phyloP scores from a whole-genome alignment of 176 grass and related monocot genomes.

The Cenchrus fungigraminus region DNA sequence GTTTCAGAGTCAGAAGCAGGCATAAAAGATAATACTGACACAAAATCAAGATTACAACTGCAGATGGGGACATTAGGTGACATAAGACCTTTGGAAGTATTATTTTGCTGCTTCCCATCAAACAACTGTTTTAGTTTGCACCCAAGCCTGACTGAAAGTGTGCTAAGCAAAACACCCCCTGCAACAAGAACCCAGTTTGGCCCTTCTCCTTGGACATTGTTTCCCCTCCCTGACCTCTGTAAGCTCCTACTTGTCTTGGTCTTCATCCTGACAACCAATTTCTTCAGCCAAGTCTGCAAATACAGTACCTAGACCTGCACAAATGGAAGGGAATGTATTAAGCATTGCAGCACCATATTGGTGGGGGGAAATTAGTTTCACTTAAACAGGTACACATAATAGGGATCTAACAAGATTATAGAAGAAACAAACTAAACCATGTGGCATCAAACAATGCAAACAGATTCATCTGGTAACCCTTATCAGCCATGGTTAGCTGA shows the following conservation, averaged over 20 bases:
- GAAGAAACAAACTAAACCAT: slow-evolving; percentile 1
- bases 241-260: slow-evolving; percentile 66
- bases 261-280: slow-evolving; percentile 60
- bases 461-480: neutral
- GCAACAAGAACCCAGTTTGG: slow-evolving; percentile 93
- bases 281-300: slow-evolving; percentile 41
- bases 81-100: slow-evolving; percentile 64
- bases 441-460: neutral
- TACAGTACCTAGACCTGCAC: slow-evolving; percentile 43
- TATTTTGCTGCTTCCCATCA: slow-evolving; percentile 60
- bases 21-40: slow-evolving; percentile 9
- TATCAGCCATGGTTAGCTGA: slow-evolving; percentile 33
- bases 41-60: slow-evolving; percentile 12
- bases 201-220: slow-evolving; percentile 66
- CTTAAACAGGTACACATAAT: neutral
- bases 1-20: slow-evolving; percentile 23
- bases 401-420: neutral
- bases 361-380: neutral
- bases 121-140: slow-evolving; percentile 86
- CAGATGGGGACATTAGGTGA: neutral
- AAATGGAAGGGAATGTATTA: slow-evolving; percentile 29
- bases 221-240: slow-evolving; percentile 58
- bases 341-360: slow-evolving; percentile 14
- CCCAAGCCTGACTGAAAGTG: slow-evolving; percentile 79
- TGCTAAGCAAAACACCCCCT: slow-evolving; percentile 78